Evolutionary conservation across 2,329 filamentous ascomycete species (phyloP).

Genomic region (Cercospora sojina): DNA sequence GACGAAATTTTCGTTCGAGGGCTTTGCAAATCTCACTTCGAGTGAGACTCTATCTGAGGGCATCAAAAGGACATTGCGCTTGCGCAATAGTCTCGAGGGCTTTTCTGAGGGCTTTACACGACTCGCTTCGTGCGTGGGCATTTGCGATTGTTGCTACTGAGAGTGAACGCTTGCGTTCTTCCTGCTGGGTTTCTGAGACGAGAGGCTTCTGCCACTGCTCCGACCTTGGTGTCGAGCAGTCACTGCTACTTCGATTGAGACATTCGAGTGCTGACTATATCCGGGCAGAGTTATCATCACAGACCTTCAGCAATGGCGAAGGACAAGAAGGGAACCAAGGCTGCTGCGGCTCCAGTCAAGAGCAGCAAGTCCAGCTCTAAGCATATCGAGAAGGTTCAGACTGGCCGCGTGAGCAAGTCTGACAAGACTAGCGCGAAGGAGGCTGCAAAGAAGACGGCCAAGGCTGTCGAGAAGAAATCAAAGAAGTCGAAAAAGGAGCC

Average conservation of each 20-base stretch:
- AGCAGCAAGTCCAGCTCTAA: constrained; percentile 32
- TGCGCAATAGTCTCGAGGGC: constrained; percentile 33
- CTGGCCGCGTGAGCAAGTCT: constrained; percentile 66
- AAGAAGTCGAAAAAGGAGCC: constrained; percentile 50
- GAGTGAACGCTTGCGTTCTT: constrained; percentile 43
- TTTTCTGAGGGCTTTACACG: constrained; percentile 38
- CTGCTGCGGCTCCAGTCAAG: constrained; percentile 32
- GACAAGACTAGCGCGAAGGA: constrained; percentile 59
- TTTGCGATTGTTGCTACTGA: constrained; percentile 39
- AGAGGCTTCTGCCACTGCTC: constrained; percentile 27
- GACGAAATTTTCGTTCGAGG: constrained; percentile 42
- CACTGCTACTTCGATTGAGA: constrained; percentile 21
- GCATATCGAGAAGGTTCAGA: constrained; percentile 56
- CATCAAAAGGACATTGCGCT: constrained; percentile 31
- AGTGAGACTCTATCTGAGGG: constrained; percentile 37
- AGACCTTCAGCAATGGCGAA: constrained; percentile 44
- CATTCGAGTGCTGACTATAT: constrained; percentile 30
- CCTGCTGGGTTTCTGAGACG: constrained; percentile 41
- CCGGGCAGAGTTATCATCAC: constrained; percentile 33
- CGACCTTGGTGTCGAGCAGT: constrained; percentile 14
- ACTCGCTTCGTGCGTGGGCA: constrained; percentile 37
- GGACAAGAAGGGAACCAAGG: constrained; percentile 44
- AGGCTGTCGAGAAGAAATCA: constrained; percentile 40
- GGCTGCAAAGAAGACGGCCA: constrained; percentile 51
- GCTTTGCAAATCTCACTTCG: constrained; percentile 33